Evolutionary conservation across 257 asterid species (phyloP).

Genomic region (Haberlea rhodopensis): DNA sequence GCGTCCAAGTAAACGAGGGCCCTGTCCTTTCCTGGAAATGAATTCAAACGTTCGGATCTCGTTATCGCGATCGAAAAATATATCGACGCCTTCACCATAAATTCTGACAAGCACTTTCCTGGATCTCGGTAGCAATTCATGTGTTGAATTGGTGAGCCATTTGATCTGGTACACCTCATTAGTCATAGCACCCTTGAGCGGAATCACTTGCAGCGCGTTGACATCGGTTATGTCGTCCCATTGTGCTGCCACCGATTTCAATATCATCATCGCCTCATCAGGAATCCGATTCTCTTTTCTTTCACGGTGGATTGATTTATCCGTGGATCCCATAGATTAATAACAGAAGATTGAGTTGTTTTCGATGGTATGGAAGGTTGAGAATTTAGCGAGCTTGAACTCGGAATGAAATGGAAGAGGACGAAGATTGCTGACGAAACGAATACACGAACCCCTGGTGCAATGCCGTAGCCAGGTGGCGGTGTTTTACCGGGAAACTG

Average conservation of each 20-base stretch:
- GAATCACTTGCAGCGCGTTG: slow-evolving; percentile 56
- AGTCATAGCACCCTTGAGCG: slow-evolving; percentile 94
- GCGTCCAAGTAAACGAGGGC: slow-evolving; percentile 81
- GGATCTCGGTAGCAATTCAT: slow-evolving; percentile 36
- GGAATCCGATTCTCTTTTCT: slow-evolving; percentile 39
- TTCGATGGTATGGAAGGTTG: not conserved
- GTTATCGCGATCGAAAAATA: slow-evolving; percentile 66
- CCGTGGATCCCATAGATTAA: slow-evolving; percentile 34
- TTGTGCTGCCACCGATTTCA: slow-evolving; percentile 53
- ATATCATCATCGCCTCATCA: slow-evolving; percentile 57
- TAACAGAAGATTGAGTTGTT: not conserved
- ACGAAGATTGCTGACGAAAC: not conserved
- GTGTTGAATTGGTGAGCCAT: slow-evolving; percentile 50
- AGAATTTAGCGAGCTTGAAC: too few species aligned
- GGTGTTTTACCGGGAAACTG: not conserved
- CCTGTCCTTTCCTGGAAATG: slow-evolving; percentile 75
- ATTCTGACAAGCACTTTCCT: slow-evolving; percentile 80
- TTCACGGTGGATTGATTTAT: slow-evolving; percentile 8
- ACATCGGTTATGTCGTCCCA: slow-evolving; percentile 66
- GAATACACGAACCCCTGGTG: not conserved
- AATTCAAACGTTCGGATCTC: slow-evolving; percentile 79
- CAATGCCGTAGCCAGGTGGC: not conserved
- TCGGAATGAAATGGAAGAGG: not conserved
- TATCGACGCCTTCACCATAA: slow-evolving; percentile 77
- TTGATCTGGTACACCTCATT: slow-evolving; percentile 78